Base-by-base conservation (phyloP, 768 basidiomycete species). In the Glaciozyma martinii region DNA sequence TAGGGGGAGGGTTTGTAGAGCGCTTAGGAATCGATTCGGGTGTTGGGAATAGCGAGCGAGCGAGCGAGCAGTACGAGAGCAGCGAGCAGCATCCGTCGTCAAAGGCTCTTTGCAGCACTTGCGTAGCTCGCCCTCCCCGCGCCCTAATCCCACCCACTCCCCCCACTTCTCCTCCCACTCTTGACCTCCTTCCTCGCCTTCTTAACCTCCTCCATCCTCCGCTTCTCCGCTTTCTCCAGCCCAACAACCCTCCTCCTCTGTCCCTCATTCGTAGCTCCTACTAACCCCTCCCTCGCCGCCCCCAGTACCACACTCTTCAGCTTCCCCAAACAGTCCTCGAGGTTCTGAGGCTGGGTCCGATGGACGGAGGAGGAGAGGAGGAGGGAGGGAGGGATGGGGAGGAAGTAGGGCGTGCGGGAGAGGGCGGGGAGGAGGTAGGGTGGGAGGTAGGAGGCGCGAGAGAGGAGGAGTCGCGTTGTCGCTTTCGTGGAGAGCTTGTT, bases 401-500 rank as follows among this genome's bases (percentile, higher is more conserved):
- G 52, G 59, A 57, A 65, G 57, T 67, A 57, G 2, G 65, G 63
- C 16, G 64, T 61, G 40, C 32, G 29, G 27, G n/a, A 18, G 25
- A 72, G 66, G 44, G 62, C 44, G 1, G 63, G 55, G 40, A 67
- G 23, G 37, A 62, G 40, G 62, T 62, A 67, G 1, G 61, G 49
- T 5, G 68, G 68, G 27, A 62, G 18, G 47, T 56, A 62, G 37
- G 32, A 52, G 2, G 65, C 56, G 4, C 30, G 44, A 5, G 44
- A 47, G 30, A 72, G 61, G 3, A 62, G 62, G 12, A 72, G 55
- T 15, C 71, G 63, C 33, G 71, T 27, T n/a, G 59, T 68, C 16
- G 71, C 68, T 52, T 72, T 72, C 10, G 69, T 68, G n/a, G 65
- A 47, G 50, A 70, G 62, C 19, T 70, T 70, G 66, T 72, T 72